Percentiles rank a stretch among this genome's conserved stretches.
Evolutionary conservation across 805 yeast species (phyloP).

Genomic region (Dipodascopsis tothii): DNA sequence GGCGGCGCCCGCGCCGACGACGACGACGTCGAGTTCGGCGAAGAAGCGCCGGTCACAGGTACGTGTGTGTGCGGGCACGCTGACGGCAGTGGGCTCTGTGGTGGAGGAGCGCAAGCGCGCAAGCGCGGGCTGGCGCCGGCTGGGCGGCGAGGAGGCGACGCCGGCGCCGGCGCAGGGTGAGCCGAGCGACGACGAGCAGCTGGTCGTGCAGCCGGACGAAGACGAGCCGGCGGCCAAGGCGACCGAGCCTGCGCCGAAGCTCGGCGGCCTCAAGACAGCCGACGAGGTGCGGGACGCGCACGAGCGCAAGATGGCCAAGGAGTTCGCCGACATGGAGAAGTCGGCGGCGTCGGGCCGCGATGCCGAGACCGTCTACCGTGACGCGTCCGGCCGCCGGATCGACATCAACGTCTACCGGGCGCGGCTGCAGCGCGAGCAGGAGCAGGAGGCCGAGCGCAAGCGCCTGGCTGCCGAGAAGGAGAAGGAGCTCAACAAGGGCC

Average conservation of each 20-base stretch:
- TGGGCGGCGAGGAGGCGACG: no score
- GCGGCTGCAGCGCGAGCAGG: constrained; percentile 22
- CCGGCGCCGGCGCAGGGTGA: no score
- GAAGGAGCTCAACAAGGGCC: constrained; percentile 33
- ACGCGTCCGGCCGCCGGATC: constrained; percentile 49
- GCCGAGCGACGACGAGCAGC: no score
- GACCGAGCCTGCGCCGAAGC: constrained; percentile 1
- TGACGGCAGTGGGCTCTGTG: no score
- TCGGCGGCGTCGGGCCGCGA: constrained; percentile 14
- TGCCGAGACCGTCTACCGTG: constrained; percentile 49
- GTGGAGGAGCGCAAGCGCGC: no score
- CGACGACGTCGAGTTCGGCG: constrained; percentile 31
- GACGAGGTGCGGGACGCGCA: constrained; percentile 37
- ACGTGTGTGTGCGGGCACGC: no score
- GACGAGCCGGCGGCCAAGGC: constrained; percentile 1
- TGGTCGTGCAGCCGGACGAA: no score
- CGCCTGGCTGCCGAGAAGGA: constrained; percentile 21
- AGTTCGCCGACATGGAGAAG: constrained; percentile 17
- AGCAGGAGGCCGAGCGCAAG: constrained; percentile 27
- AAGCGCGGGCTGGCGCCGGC: no score
- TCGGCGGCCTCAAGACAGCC: constrained; percentile 44
- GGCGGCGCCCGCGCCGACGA: constrained; percentile 18
- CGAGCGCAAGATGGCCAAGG: constrained; percentile 29
- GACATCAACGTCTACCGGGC: constrained; percentile 34
- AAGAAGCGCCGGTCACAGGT: constrained; percentile 22